Base-by-base conservation (phyloP, 2,329 filamentous ascomycete genomes). In the Diaporthe capsici region DNA sequence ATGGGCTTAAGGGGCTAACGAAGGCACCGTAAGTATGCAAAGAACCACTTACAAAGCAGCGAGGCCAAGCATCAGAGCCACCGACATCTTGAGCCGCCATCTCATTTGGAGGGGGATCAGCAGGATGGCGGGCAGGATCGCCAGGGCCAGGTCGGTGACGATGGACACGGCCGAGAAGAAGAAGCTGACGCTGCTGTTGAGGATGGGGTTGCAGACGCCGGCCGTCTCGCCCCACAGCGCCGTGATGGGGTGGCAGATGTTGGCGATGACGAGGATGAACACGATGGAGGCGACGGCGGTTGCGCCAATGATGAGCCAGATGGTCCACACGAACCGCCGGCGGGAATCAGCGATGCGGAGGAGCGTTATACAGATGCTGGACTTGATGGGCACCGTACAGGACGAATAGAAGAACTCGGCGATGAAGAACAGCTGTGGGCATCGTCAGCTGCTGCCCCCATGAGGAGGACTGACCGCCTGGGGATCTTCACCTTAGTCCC, bases 81-180 rank as follows among this genome's bases (percentile, higher is more conserved):
- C 85, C 0, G 85, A 86, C n/a, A 86, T 78, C 77, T 88, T 88
- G 34, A 85, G 83, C n/a, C 82, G 81, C 28, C 80, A 79, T 75
- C 86, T 85, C 78, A 88, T 84, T 47, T 87, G 84, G 37, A 87
- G 83, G 22, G 86, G 82, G 78, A 82, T 83, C 61, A 87, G 79
- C 34, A 87, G 77, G 47, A 83, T 79, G 7, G 83, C 81, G 2
- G 86, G 86, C 9, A 87, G 82, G 22, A 84, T 79, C 34, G 82
- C 82, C 55, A 85, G 80, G 68, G 80, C 74, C 77, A 80, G 80
- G 77, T 85, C 82, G 3, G 83, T 84, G 15, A 81, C 20, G 34
- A 84, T 82, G 61, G 84, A 85, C 57, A 86, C 78, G 63, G 81
- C 80, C 2, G 83, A 83, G 73, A 83, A 81, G 78, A 82, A 81